phyloP scores from a whole-genome alignment of 768 basidiomycete genomes.

The Leccinellum albellum region DNA sequence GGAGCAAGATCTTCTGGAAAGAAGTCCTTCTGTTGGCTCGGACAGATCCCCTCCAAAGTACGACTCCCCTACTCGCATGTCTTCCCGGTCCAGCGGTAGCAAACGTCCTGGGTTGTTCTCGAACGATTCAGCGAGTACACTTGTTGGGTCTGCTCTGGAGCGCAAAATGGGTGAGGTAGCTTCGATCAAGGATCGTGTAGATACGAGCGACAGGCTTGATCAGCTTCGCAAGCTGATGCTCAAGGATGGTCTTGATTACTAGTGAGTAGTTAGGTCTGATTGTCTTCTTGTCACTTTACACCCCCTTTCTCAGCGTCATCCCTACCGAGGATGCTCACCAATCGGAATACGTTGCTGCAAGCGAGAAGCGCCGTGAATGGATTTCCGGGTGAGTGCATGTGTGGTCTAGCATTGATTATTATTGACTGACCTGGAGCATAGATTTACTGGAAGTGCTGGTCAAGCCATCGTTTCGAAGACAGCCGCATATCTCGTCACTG shows the following conservation, averaged over 20 bases:
- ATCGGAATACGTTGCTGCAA: constrained; percentile 74
- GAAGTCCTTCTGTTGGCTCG: constrained; percentile 33
- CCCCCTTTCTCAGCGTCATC: constrained; percentile 50
- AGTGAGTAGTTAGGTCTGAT: constrained; percentile 45
- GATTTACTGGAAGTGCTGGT: constrained; percentile 66
- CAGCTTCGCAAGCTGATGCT: constrained; percentile 63
- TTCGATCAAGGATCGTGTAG: constrained; percentile 46
- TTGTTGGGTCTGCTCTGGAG: constrained; percentile 70
- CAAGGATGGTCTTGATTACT: constrained; percentile 69
- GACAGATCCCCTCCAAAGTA: constrained; percentile 36
- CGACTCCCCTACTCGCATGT: constrained; percentile 32
- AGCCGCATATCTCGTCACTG: constrained; percentile 70
- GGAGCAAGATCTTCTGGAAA: constrained; percentile 36
- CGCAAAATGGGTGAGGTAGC: constrained; percentile 67
- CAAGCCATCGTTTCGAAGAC: constrained; percentile 64
- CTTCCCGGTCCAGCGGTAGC: constrained; percentile 38
- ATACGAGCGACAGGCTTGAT: constrained; percentile 58
- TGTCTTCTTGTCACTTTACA: constrained; percentile 3
- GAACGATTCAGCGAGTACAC: constrained; percentile 67
- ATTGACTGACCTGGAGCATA: constrained; percentile 25
- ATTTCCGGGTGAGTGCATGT: constrained; percentile 61
- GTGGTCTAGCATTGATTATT: constrained; percentile 26
- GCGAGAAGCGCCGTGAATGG: constrained; percentile 76
- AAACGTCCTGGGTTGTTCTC: constrained; percentile 43
- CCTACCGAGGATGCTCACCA: constrained; percentile 81